phyloP scores from a whole-genome alignment of 371 early-diverging fungal genomes.

The Mortierella sp. region DNA sequence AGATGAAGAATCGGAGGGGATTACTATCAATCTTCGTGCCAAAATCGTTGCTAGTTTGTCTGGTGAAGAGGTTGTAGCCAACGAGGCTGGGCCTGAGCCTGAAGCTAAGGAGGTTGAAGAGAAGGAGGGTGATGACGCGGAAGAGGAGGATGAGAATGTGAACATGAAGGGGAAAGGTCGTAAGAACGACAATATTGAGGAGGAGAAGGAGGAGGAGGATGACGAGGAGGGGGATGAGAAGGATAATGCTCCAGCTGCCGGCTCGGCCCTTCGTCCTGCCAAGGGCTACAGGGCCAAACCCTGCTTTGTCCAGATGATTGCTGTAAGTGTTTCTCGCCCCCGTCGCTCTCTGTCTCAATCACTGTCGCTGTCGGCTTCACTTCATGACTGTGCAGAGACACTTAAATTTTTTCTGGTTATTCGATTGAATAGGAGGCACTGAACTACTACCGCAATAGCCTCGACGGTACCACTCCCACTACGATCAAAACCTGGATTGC shows the following conservation, averaged over 20 bases:
- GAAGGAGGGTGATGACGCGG: background rate
- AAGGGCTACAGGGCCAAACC: background rate
- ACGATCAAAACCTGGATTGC: background rate
- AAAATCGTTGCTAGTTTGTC: too few relatives aligned
- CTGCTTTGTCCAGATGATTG: constrained; percentile 11
- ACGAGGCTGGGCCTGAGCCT: too few relatives aligned
- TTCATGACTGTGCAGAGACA: too few relatives aligned
- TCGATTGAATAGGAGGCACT: background rate
- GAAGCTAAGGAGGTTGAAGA: background rate
- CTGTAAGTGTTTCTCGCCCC: background rate
- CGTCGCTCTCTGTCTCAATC: background rate
- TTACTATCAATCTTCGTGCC: too few relatives aligned
- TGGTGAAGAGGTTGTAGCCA: too few relatives aligned
- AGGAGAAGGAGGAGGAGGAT: background rate
- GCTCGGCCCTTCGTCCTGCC: background rate
- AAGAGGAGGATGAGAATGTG: background rate
- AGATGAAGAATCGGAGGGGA: too few relatives aligned
- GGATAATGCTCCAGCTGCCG: background rate
- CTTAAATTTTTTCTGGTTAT: too few relatives aligned
- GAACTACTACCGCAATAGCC: background rate
- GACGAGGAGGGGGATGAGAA: background rate
- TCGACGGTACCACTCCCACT: background rate
- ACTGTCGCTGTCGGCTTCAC: too few relatives aligned
- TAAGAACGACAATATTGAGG: too few relatives aligned
- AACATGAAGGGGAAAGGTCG: background rate